These are phyloP conservation scores for Panicum hallii DNA, from an alignment of 202 grass and related monocot species.

Conservation along the genomic window DNA sequence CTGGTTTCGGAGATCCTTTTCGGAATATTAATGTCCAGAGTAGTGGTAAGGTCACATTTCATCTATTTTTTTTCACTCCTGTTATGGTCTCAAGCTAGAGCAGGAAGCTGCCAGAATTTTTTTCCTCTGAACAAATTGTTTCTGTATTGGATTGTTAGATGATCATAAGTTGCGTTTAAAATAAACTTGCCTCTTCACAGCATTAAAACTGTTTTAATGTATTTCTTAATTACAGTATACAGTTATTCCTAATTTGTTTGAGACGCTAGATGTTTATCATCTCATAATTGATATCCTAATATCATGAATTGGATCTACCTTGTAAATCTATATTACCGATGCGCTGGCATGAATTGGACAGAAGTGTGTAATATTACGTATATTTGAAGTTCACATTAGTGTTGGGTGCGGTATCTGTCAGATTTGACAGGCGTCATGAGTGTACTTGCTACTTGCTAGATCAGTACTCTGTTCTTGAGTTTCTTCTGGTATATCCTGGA, in stretches of 20 bases:
- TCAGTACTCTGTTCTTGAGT: not conserved
- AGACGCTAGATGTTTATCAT: not conserved
- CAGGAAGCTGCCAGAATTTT: not conserved
- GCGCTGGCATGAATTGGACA: not conserved
- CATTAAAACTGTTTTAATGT: not conserved
- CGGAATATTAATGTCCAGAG: conserved; percentile 54
- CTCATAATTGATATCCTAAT: conserved; percentile 11
- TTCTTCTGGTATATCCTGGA: conserved; percentile 15
- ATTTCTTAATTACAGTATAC: conserved; percentile 10
- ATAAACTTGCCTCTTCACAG: not conserved
- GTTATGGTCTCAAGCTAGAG: not conserved
- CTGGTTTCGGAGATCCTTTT: conserved; percentile 44
- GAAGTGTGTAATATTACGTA: not conserved
- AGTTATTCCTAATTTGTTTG: not conserved
- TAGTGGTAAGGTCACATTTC: conserved; percentile 52
- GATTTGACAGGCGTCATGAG: not conserved
- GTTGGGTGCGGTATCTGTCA: not conserved
- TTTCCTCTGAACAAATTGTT: not conserved
- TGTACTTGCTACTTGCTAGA: not conserved
- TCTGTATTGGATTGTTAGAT: conserved; percentile 1
- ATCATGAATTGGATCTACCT: conserved; percentile 3
- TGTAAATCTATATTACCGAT: not conserved
- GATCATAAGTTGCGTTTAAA: not conserved
- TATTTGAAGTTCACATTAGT: conserved; percentile 9
- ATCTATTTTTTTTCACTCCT: not conserved